phyloP scores from a whole-genome alignment of 208 protist species.

The Crithidia bombi region DNA sequence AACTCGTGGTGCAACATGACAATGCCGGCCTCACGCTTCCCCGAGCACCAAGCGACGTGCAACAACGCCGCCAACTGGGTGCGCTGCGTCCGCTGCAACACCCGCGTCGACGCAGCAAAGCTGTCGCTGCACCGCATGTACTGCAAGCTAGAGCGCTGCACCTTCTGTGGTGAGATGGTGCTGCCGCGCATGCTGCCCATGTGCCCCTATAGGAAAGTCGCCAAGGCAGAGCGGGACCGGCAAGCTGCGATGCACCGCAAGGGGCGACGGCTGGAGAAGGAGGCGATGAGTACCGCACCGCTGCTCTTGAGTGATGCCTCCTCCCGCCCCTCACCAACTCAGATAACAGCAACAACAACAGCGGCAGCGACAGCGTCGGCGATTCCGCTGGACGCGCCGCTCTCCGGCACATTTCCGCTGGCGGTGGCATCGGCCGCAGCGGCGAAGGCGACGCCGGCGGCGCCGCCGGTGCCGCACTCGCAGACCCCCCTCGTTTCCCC shows the following conservation, averaged over 20 bases:
- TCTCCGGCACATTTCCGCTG: not conserved
- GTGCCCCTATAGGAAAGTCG: constrained; percentile 62
- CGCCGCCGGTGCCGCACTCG: constrained; percentile 1
- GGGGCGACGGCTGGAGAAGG: constrained; percentile 17
- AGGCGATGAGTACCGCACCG: not conserved
- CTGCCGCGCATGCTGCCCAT: constrained; percentile 70
- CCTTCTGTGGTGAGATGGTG: constrained; percentile 76
- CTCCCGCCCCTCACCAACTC: no score
- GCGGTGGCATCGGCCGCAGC: not conserved
- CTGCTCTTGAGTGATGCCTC: not conserved
- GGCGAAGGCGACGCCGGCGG: not conserved
- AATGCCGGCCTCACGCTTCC: constrained; percentile 58
- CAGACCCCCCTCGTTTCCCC: not conserved
- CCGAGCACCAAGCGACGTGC: constrained; percentile 46
- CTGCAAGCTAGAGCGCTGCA: constrained; percentile 66
- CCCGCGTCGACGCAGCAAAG: constrained; percentile 59
- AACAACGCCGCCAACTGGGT: constrained; percentile 62
- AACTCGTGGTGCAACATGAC: constrained; percentile 83
- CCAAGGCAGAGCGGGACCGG: constrained; percentile 52
- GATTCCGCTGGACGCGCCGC: not conserved
- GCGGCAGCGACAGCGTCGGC: not conserved
- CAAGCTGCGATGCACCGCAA: constrained; percentile 36
- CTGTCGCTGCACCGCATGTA: constrained; percentile 62
- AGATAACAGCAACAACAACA: no score
- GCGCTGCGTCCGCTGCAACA: constrained; percentile 71